These are phyloP conservation scores for Apiospora sp. DNA, from an alignment of 2,329 filamentous ascomycete genomes.

Conservation along the genomic window DNA sequence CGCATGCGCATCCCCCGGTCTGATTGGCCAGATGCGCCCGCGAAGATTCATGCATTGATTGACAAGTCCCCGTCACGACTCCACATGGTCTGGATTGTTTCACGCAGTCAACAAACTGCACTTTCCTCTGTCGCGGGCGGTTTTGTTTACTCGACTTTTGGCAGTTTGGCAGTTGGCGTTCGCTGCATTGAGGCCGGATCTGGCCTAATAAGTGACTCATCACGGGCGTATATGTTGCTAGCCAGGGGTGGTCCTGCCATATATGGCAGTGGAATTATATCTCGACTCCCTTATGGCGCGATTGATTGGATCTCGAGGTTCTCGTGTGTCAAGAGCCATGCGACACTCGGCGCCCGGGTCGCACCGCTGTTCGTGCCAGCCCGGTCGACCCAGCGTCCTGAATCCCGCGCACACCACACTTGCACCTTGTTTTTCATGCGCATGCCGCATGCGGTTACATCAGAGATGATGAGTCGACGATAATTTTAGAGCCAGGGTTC, in stretches of 20 bases:
- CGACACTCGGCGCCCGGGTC: background rate
- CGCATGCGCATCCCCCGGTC: background rate
- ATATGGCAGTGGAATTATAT: no score
- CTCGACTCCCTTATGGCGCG: no score
- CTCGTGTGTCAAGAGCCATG: no score
- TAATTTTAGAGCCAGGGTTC: conserved; percentile 4
- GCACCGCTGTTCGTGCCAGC: background rate
- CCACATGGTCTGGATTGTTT: background rate
- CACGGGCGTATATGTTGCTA: no score
- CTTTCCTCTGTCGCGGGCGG: background rate
- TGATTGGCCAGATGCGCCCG: background rate
- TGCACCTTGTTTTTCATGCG: conserved; percentile 1
- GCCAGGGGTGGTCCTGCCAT: no score
- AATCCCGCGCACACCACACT: background rate
- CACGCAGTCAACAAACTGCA: no score
- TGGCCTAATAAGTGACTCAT: no score
- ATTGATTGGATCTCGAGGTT: no score
- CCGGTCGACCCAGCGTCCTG: background rate
- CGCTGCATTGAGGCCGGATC: no score
- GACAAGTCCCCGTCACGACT: background rate
- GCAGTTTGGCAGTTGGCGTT: no score
- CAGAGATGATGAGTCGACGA: background rate
- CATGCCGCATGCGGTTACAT: background rate
- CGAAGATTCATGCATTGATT: background rate
- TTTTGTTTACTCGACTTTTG: background rate